Percentiles rank a stretch among this genome's conserved stretches.
Conservation (phyloP, 208 protist genomes). For the Phytomonas serpens region DNA sequence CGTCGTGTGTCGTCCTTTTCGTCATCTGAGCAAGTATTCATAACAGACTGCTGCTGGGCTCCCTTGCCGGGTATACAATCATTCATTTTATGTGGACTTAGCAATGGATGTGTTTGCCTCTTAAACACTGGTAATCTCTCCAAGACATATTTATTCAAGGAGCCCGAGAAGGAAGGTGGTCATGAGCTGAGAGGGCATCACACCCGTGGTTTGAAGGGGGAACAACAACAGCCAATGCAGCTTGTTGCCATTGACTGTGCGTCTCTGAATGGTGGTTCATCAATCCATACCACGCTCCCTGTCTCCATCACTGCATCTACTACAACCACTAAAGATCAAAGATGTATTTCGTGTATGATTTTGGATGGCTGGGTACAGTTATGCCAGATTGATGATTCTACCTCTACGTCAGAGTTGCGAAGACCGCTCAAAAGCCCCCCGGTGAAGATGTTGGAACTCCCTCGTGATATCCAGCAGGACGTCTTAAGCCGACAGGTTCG, state of each 20-base stretch:
- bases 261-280: neutral
- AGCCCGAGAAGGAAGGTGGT: constrained; percentile 14
- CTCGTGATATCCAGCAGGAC: no score
- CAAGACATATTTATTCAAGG: constrained; percentile 63
- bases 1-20: constrained; percentile 56
- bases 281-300: no score
- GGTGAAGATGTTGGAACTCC: no score
- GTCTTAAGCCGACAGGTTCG: no score
- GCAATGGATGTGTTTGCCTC: constrained; percentile 49
- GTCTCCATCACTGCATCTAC: no score
- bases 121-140: constrained; percentile 54
- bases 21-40: constrained; percentile 25
- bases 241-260: constrained; percentile 16
- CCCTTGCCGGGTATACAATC: constrained; percentile 19
- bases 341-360: no score
- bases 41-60: constrained; percentile 51
- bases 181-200: constrained; percentile 14
- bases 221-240: constrained; percentile 10
- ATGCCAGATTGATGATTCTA: no score
- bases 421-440: no score
- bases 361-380: no score
- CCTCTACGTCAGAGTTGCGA: no score
- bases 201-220: neutral
- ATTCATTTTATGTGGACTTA: constrained; percentile 55
- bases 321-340: no score